Base-by-base conservation (phyloP, 352 stramenopile genomes). In the Pythium phragmiticola region DNA sequence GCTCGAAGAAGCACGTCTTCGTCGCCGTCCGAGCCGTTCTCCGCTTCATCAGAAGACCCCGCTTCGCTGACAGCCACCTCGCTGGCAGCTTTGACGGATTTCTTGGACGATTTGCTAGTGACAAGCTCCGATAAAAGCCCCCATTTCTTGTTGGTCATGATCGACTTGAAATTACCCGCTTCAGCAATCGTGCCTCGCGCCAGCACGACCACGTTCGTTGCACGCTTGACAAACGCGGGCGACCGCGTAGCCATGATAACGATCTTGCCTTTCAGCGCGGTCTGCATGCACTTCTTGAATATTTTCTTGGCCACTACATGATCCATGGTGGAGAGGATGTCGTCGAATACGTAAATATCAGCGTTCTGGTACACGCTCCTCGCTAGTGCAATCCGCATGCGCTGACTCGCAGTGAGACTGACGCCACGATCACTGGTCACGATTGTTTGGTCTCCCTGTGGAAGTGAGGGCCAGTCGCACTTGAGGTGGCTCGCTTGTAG, bases 251-350 rank as follows among this genome's bases (percentile, higher is more conserved):
- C 63, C 28, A 97, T 73, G 21, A 84, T 84, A 36, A 99, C 96
- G 12, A 91, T 85, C 56, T 92, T 90, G 60, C 75, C 58, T 54
- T 82, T 85, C 7, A 89, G 68, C 23, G 68, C 72, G 14, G 64
- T 77, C 49, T 81, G 78, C 30, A 89, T 75, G 28, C 73, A 88
- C 11, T 86, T 74, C 5, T 68, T 75, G 72, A 99, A 99, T 45
- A 99, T 84, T 65, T 98, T 88, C 46, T 89, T 86, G 7, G 82
- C 91, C n/a, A 99, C 94, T 55, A 98, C 83, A 48, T 79, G 89
- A 72, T 99, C 97, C 9, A 99, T 96, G 19, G 92, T 93, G 21
- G 87, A 87, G 7, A 99, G 66, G 43, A 95, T 83, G 63, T 99
- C 96, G 69, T 99, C 97, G 2, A 99, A 74, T 14, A 99, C 49